These are phyloP conservation scores for Whalleya microplaca DNA, from an alignment of 2,329 filamentous ascomycete species.

Conservation along the genomic window DNA sequence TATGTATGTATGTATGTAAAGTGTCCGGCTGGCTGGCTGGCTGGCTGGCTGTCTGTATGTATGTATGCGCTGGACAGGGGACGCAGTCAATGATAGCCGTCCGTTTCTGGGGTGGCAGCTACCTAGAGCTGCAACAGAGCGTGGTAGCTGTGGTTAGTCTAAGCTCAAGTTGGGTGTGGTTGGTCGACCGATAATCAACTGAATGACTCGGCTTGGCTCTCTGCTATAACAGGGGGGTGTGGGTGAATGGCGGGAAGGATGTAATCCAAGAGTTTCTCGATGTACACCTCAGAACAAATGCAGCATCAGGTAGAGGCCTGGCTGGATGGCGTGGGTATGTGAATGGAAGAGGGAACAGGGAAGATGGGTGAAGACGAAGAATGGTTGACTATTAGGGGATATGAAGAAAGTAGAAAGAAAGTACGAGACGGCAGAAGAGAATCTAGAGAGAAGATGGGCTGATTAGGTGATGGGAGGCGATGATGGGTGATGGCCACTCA, in stretches of 20 bases:
- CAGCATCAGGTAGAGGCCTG: conserved; percentile 5
- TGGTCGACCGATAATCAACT: conserved; percentile 38
- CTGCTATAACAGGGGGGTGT: conserved; percentile 15
- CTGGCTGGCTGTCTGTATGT: conserved; percentile 1
- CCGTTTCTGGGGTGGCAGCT: conserved; percentile 18
- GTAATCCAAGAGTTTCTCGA: conserved; percentile 10
- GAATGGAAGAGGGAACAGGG: no score
- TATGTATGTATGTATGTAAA: not conserved
- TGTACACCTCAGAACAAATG: conserved; percentile 2
- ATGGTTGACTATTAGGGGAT: conserved; percentile 6
- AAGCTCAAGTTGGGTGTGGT: conserved; percentile 15
- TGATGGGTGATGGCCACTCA: conserved; percentile 2
- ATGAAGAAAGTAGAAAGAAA: conserved; percentile 19
- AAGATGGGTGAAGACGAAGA: not conserved
- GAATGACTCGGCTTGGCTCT: conserved; percentile 36
- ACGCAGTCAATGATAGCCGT: conserved; percentile 21
- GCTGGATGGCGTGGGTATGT: no score
- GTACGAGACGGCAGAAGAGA: conserved; percentile 12
- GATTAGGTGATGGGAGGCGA: conserved; percentile 24
- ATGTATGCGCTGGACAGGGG: conserved; percentile 12
- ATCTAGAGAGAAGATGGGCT: not conserved
- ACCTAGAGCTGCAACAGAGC: conserved; percentile 17
- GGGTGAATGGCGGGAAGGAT: conserved; percentile 10
- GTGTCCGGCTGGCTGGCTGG: not conserved
- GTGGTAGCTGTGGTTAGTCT: conserved; percentile 6